Conservation (phyloP, 768 basidiomycete genomes). For the Lactarius sp. region DNA sequence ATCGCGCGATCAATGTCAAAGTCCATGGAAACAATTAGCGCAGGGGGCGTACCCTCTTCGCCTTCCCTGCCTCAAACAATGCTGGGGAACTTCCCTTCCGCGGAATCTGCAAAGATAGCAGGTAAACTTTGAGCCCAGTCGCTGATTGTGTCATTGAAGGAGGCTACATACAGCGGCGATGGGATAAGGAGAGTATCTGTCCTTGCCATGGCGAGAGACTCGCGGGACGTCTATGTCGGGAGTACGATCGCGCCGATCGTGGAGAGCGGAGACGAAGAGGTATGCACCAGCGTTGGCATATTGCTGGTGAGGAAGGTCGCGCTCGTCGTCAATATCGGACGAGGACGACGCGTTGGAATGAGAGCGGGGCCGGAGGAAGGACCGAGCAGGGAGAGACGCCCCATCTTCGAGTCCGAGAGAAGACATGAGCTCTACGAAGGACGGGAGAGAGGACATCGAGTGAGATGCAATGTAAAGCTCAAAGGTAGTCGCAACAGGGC, state of each 20-base stretch:
- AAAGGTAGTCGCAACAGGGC: constrained; percentile 22
- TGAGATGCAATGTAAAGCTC: constrained; percentile 27
- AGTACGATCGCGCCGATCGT: constrained; percentile 23
- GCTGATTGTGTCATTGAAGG: background rate
- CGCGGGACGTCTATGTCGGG: constrained; percentile 28
- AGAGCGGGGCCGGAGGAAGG: constrained; percentile 31
- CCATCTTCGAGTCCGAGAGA: constrained; percentile 67
- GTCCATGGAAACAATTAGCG: background rate
- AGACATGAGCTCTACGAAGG: constrained; percentile 84
- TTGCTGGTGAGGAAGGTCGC: constrained; percentile 8
- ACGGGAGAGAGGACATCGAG: constrained; percentile 69
- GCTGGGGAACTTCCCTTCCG: constrained; percentile 32
- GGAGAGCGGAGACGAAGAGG: constrained; percentile 31
- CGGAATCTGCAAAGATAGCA: constrained; percentile 24
- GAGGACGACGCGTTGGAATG: constrained; percentile 44
- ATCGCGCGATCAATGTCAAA: background rate
- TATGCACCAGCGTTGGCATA: constrained; percentile 18
- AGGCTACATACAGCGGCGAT: constrained; percentile 30
- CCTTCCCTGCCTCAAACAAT: constrained; percentile 27
- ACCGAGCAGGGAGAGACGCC: constrained; percentile 21
- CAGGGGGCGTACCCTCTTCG: constrained; percentile 29
- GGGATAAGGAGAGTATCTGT: constrained; percentile 34
- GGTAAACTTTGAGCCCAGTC: background rate
- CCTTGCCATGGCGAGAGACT: constrained; percentile 25
- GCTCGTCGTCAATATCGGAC: constrained; percentile 26